Conservation (phyloP, 2,329 filamentous ascomycete species). For the Pseudofabraea citricarpa region DNA sequence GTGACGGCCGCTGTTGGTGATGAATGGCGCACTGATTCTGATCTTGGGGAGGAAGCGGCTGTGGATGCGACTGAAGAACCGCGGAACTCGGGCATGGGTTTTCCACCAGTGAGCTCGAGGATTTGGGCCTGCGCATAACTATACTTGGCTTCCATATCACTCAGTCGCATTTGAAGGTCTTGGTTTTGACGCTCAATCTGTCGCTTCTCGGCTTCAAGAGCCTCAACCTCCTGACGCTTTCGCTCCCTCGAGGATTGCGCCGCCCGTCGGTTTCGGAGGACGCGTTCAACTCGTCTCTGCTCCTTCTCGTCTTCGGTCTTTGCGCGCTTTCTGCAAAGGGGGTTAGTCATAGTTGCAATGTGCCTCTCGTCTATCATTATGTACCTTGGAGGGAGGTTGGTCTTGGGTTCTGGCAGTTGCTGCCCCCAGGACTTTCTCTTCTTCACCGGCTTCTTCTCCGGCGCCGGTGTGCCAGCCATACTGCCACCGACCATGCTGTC, state of each 20-base stretch:
- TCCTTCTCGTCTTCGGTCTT: slow-evolving; percentile 99
- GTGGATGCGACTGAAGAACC: slow-evolving; percentile 37
- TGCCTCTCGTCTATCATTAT: slow-evolving; percentile 14
- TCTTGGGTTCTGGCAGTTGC: slow-evolving; percentile 93
- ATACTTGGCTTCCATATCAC: slow-evolving; percentile 24
- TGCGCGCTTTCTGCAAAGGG: slow-evolving; percentile 70
- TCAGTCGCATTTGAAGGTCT: slow-evolving; percentile 60
- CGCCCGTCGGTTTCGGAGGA: slow-evolving; percentile 91
- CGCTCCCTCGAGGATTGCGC: slow-evolving; percentile 89
- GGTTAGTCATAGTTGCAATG: slow-evolving; percentile 13
- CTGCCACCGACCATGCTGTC: slow-evolving; percentile 17
- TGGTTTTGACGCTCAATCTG: slow-evolving; percentile 67
- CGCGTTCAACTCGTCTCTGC: slow-evolving; percentile 93
- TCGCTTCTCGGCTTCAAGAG: slow-evolving; percentile 62
- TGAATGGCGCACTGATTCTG: slow-evolving; percentile 30
- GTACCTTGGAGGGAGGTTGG: slow-evolving; percentile 86
- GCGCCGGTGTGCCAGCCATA: slow-evolving; percentile 21
- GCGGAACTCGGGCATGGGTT: slow-evolving; percentile 31
- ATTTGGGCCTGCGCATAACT: slow-evolving; percentile 20
- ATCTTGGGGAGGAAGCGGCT: slow-evolving; percentile 37
- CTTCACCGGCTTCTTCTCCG: slow-evolving; percentile 72
- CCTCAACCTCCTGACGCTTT: slow-evolving; percentile 68
- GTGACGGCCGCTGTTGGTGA: slow-evolving; percentile 38
- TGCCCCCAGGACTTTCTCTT: slow-evolving; percentile 99
- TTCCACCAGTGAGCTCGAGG: slow-evolving; percentile 18